These are phyloP conservation scores for Sarcodon aspratus DNA, from an alignment of 768 basidiomycete species.

Conservation along the genomic window DNA sequence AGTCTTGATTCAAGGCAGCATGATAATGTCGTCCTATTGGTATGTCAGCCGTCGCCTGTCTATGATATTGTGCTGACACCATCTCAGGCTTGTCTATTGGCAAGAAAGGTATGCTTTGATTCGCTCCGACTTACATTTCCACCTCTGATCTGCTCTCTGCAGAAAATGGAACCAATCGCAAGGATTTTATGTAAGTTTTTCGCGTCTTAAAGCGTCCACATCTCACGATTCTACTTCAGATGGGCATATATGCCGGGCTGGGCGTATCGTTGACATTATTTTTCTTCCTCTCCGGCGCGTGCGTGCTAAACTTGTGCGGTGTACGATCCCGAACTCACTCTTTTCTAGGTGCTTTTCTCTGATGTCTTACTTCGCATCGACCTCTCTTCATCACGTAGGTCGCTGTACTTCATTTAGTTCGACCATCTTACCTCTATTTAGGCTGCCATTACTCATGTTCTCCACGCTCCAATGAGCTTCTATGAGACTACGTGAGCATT, in stretches of 20 bases:
- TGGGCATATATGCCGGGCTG: conserved; percentile 70
- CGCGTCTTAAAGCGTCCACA: no score
- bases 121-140: neutral
- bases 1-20: conserved; percentile 55
- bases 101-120: conserved; percentile 39
- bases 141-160: conserved; percentile 5
- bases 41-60: conserved; percentile 17
- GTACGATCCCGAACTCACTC: no score
- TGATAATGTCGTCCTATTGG: conserved; percentile 70
- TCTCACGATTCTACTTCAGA: conserved; percentile 28
- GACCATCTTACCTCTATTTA: conserved; percentile 10
- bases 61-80: conserved; percentile 6
- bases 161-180: conserved; percentile 45
- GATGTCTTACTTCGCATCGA: conserved; percentile 72
- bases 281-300: conserved; percentile 55
- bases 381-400: conserved; percentile 46
- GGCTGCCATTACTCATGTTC: conserved; percentile 54
- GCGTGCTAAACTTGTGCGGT: conserved; percentile 17
- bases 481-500: conserved; percentile 69
- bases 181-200: conserved; percentile 59
- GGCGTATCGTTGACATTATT: conserved; percentile 61
- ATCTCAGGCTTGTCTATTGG: conserved; percentile 72
- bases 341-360: conserved; percentile 24
- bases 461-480: conserved; percentile 84
- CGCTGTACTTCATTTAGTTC: neutral